phyloP scores from a whole-genome alignment of 2,329 filamentous ascomycete species.

The Davidsoniella eucalypti region DNA sequence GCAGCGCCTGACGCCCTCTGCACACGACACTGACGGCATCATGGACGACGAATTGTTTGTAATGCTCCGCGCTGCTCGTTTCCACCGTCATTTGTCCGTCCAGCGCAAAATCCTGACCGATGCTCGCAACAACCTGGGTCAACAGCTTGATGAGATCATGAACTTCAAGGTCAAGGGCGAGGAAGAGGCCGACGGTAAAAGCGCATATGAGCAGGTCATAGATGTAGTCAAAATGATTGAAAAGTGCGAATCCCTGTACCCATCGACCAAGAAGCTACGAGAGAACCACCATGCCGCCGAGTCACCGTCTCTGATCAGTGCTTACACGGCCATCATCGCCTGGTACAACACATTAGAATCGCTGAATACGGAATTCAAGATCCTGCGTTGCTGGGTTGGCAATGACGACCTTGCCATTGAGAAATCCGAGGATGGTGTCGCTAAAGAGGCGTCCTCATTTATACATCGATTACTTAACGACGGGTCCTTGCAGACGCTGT shows the following conservation, averaged over 20 bases:
- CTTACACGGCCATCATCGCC: conserved; percentile 74
- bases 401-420: conserved; percentile 87
- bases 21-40: conserved; percentile 38
- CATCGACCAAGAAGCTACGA: conserved; percentile 60
- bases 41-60: conserved; percentile 67
- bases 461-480: conserved; percentile 90
- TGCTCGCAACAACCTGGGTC: conserved; percentile 54
- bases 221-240: conserved; percentile 85
- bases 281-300: conserved; percentile 59
- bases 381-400: conserved; percentile 90
- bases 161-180: conserved; percentile 89
- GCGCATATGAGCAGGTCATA: conserved; percentile 72
- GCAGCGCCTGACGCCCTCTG: conserved; percentile 75
- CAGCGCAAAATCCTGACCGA: conserved; percentile 84
- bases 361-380: conserved; percentile 85
- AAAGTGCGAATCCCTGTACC: conserved; percentile 71
- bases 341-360: conserved; percentile 96
- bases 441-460: conserved; percentile 78
- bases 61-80: conserved; percentile 67
- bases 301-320: conserved; percentile 62
- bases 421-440: conserved; percentile 45
- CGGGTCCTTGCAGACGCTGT: conserved; percentile 74
- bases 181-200: conserved; percentile 67
- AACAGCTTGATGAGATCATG: conserved; percentile 71
- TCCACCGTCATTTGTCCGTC: conserved; percentile 66